phyloP scores from a whole-genome alignment of 306 rosid species.

The Medicago ruthenica region DNA sequence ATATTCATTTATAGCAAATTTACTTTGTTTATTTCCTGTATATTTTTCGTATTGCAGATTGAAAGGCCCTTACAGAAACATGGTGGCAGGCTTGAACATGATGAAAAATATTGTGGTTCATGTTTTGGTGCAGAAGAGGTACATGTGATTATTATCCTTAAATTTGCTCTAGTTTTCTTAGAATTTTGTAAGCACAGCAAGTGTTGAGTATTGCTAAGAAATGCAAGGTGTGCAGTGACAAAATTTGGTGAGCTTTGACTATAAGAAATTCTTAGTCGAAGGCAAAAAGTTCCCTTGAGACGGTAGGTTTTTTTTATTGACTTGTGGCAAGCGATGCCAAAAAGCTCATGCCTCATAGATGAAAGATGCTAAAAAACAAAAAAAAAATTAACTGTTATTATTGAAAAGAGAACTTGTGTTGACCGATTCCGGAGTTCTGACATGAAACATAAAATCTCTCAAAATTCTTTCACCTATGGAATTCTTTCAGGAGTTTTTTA shows the following conservation, averaged over 20 bases:
- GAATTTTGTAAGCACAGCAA: conserved; percentile 28
- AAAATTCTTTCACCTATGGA: too few relatives aligned
- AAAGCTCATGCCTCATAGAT: neutral
- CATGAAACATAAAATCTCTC: neutral
- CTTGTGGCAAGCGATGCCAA: neutral
- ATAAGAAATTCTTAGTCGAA: neutral
- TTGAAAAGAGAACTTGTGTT: neutral
- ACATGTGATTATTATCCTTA: conserved; percentile 42
- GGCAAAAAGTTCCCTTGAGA: conserved; percentile 14
- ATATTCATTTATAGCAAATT: neutral
- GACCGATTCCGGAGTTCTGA: neutral
- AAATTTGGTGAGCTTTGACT: conserved; percentile 11
- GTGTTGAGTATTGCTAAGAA: conserved; percentile 10
- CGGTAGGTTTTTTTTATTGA: neutral
- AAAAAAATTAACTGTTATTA: neutral
- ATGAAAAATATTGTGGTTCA: conserved; percentile 90
- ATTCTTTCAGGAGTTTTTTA: too few relatives aligned
- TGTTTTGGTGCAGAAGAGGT: conserved; percentile 94
- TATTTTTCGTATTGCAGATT: conserved; percentile 60
- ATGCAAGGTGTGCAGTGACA: conserved; percentile 5
- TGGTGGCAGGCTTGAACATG: conserved; percentile 93
- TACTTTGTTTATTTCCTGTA: neutral
- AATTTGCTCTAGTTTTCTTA: conserved; percentile 36
- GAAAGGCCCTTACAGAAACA: conserved; percentile 90
- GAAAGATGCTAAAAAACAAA: neutral